Conservation (phyloP, 2,329 filamentous ascomycete genomes). For the Colletotrichum graminicola region DNA sequence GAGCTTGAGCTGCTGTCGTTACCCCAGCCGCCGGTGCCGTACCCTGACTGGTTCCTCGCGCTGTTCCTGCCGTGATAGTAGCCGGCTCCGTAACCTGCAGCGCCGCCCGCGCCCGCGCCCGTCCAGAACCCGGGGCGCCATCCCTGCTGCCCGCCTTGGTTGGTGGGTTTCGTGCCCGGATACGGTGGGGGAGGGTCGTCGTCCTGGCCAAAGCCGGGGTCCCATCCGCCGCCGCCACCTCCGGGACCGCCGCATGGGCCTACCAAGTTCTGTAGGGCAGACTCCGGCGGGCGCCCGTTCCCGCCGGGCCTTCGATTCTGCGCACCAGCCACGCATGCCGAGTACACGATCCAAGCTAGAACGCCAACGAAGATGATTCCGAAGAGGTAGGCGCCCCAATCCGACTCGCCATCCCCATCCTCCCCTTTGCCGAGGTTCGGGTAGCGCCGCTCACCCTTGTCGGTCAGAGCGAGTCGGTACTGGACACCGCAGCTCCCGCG, state of each 20-base stretch:
- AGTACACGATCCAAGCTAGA: conserved; percentile 71
- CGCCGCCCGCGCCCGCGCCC: conserved; percentile 75
- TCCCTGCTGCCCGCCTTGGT: conserved; percentile 52
- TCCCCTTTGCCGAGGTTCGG: conserved; percentile 64
- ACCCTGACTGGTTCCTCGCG: conserved; percentile 45
- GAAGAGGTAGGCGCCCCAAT: conserved; percentile 64
- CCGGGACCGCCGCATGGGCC: conserved; percentile 54
- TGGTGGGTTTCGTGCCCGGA: conserved; percentile 56
- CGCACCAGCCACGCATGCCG: conserved; percentile 56
- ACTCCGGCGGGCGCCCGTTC: conserved; percentile 53
- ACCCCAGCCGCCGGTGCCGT: conserved; percentile 49
- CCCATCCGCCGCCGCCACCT: conserved; percentile 58
- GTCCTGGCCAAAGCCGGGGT: conserved; percentile 54
- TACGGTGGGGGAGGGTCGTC: conserved; percentile 67
- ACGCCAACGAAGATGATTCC: conserved; percentile 72
- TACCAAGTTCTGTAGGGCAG: too few relatives aligned
- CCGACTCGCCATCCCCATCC: conserved; percentile 48
- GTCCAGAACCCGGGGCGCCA: conserved; percentile 84
- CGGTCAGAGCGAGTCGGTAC: conserved; percentile 84
- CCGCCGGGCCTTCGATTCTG: conserved; percentile 45
- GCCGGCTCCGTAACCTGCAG: conserved; percentile 75
- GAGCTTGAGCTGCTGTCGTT: conserved; percentile 45
- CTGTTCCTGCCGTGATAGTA: conserved; percentile 50
- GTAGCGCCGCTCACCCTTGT: conserved; percentile 78
- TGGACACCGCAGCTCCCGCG: conserved; percentile 94